Evolutionary conservation across 2,329 filamentous ascomycete genomes (phyloP).

Genomic region (Fonsecaea pugnacius): DNA sequence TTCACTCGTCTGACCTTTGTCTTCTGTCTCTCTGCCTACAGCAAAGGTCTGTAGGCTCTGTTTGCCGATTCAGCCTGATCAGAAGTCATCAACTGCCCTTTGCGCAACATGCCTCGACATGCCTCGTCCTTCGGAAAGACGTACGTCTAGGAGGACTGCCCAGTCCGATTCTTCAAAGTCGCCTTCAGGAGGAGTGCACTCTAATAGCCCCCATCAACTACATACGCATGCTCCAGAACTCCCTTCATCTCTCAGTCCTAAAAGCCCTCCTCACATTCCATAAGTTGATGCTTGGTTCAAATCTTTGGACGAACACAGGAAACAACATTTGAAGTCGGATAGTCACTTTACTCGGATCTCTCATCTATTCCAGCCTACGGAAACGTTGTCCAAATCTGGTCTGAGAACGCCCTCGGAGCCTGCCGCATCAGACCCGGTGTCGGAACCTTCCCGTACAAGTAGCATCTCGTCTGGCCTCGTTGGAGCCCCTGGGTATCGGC

Average conservation of each 20-base stretch:
- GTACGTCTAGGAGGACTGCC: too few relatives aligned
- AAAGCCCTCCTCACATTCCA: neutral
- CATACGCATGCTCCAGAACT: slow-evolving; percentile 5
- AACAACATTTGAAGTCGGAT: neutral
- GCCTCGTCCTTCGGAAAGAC: too few relatives aligned
- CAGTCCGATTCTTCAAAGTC: too few relatives aligned
- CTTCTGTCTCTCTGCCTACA: neutral
- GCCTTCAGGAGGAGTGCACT: too few relatives aligned
- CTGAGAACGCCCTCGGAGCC: neutral
- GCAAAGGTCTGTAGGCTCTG: neutral
- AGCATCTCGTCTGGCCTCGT: neutral
- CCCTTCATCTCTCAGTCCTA: neutral
- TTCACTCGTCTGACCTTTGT: too few relatives aligned
- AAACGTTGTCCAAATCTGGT: neutral
- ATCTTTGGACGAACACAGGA: neutral
- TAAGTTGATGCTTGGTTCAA: neutral
- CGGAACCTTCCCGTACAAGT: neutral
- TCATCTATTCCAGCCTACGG: neutral
- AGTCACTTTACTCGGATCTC: neutral
- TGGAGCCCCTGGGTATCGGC: neutral
- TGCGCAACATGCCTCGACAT: too few relatives aligned
- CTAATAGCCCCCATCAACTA: slow-evolving; percentile 15
- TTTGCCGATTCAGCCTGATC: too few relatives aligned
- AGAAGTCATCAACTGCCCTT: too few relatives aligned
- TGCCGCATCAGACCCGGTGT: neutral